Evolutionary conservation across 257 asterid genomes (phyloP).

Genomic region (Primulina tabacum): DNA sequence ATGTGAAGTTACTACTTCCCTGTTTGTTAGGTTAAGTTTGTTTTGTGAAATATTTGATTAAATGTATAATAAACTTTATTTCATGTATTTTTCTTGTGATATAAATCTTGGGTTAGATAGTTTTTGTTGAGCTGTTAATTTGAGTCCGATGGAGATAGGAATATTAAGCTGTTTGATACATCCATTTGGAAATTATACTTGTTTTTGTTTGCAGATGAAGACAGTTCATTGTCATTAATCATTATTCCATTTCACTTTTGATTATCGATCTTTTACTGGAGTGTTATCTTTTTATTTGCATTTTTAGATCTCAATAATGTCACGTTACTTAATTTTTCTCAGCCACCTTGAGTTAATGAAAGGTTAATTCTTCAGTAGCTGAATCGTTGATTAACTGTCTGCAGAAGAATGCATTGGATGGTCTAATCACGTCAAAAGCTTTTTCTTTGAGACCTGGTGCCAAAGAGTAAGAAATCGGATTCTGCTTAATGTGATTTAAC

Average conservation of each 20-base stretch:
- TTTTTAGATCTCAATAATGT: not conserved
- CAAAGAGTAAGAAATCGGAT: conserved; percentile 62
- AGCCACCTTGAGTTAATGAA: conserved; percentile 5
- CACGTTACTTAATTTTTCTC: not conserved
- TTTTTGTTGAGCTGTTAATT: not conserved
- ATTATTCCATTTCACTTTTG: not conserved
- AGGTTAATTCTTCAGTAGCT: conserved; percentile 25
- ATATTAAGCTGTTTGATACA: not conserved
- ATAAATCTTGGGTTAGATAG: not conserved
- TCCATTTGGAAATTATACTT: not conserved
- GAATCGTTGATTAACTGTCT: conserved; percentile 33
- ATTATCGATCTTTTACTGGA: not conserved
- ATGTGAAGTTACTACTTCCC: not conserved
- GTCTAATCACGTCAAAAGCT: conserved; percentile 63
- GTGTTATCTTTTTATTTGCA: conserved; percentile 12
- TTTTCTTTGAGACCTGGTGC: conserved; percentile 81
- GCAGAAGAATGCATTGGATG: conserved; percentile 90
- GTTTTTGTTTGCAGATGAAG: not conserved
- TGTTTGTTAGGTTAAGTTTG: not conserved
- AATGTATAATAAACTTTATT: too few species aligned
- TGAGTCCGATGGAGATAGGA: too few species aligned
- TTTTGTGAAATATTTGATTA: not conserved
- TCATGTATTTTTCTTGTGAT: not conserved
- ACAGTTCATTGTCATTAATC: not conserved
- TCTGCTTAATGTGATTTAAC: conserved; percentile 9